These are phyloP conservation scores for Epicoccum nigrum DNA, from an alignment of 2,329 filamentous ascomycete genomes.

Conservation along the genomic window DNA sequence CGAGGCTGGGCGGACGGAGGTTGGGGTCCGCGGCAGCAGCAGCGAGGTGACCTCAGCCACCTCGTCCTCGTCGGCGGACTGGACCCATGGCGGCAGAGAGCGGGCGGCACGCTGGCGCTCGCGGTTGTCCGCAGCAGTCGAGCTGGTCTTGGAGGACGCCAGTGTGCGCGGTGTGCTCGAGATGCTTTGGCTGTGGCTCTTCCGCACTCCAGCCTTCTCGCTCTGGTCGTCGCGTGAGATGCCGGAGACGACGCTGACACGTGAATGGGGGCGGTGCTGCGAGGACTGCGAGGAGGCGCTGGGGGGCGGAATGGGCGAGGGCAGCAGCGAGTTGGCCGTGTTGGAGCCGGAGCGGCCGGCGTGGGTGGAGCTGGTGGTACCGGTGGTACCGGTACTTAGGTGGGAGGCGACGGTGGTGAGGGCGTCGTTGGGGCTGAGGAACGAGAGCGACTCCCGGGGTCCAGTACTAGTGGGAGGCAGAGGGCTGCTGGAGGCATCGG, in stretches of 20 bases:
- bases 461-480: no score
- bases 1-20: slow-evolving; percentile 40
- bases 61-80: slow-evolving; percentile 46
- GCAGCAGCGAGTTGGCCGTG: slow-evolving; percentile 29
- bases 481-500: slow-evolving; percentile 1
- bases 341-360: slow-evolving; percentile 11
- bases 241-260: slow-evolving; percentile 37
- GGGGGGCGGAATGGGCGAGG: slow-evolving; percentile 42
- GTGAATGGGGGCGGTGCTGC: slow-evolving; percentile 40
- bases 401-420: slow-evolving; percentile 19
- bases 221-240: slow-evolving; percentile 33
- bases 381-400: no score
- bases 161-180: slow-evolving; percentile 47
- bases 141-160: slow-evolving; percentile 42
- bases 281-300: slow-evolving; percentile 37
- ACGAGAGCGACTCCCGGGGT: slow-evolving; percentile 4
- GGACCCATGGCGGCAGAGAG: slow-evolving; percentile 49
- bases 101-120: slow-evolving; percentile 44
- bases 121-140: slow-evolving; percentile 36
- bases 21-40: slow-evolving; percentile 46
- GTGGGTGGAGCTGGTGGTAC: slow-evolving; percentile 15
- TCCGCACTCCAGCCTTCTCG: slow-evolving; percentile 31
- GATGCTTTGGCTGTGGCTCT: slow-evolving; percentile 44
- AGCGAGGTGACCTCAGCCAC: slow-evolving; percentile 36
- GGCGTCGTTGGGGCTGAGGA: slow-evolving; percentile 30